Evolutionary conservation across 495 filamentous ascomycete species (phyloP).

Genomic region (Neurospora sp.): DNA sequence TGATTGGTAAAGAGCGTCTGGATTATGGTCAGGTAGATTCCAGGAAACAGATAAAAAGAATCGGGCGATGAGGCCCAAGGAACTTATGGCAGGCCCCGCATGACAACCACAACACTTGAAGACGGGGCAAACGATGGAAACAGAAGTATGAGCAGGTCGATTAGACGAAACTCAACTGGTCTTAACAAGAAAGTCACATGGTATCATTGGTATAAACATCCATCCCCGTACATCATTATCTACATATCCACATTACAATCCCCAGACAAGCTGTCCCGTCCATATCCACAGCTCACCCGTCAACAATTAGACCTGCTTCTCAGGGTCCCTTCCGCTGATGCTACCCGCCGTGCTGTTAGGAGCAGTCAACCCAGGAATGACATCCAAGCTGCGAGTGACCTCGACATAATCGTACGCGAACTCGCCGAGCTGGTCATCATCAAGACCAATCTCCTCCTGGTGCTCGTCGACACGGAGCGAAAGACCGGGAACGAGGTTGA

Average conservation of each 20-base stretch:
- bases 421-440: conserved; percentile 94
- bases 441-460: conserved; percentile 84
- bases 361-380: conserved; percentile 4
- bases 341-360: conserved; percentile 12
- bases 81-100: background rate
- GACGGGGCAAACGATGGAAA: background rate
- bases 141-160: background rate
- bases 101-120: background rate
- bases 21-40: background rate
- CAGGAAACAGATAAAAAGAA: background rate
- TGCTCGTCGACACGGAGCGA: conserved; percentile 74
- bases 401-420: conserved; percentile 99
- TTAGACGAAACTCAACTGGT: background rate
- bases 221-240: background rate
- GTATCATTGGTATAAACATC: background rate
- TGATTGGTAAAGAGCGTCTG: background rate
- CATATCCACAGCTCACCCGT: background rate
- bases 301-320: conserved; percentile 12
- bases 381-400: conserved; percentile 63
- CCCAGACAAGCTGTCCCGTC: background rate
- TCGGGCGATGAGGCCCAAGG: background rate
- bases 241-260: background rate
- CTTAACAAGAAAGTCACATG: background rate
- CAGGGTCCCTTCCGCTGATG: conserved; percentile 13
- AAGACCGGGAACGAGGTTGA: conserved; percentile 82